Base-by-base conservation (phyloP, 345 rosid genomes). In the Brassica juncea region DNA sequence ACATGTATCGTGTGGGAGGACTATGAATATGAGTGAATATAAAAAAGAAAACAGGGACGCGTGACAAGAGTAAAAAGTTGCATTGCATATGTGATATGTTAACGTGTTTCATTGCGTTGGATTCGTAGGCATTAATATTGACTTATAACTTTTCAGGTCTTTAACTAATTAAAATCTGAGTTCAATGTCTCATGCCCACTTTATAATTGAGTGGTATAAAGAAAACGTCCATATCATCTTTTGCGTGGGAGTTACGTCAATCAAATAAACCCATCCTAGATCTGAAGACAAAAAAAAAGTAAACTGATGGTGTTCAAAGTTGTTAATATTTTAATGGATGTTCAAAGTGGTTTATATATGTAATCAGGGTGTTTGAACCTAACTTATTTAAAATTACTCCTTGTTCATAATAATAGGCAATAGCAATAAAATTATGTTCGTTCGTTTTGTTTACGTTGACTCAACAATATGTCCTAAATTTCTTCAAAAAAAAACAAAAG, bases 71-170 rank as follows among this genome's bases (percentile, higher is more conserved):
- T 2, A 44, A 52, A 63, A 65, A 19, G 72, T 39, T 64, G 19
- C 1, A 39, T 54, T 68, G 58, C 70, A 68, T 37, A 66, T 8
- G 11, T 21, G 62, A 21, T 57, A 58, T 10, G 65, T 73, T 59
- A 67, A 73, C 82, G 70, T 78, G 77, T 72, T 67, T n/a, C 44
- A 3, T 1, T 67, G 55, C 68, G 62, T 60, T 73, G n/a, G 73
- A 30, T 5, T 30, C 19, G 67, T 30, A 76, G 44, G 16, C 78
- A 1, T 67, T 68, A 19, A 19, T 19, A 19, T 19, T 19, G 78
- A 73, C 82, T n/a, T 54, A 21, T 0, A 58, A 9, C 4, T 68
- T 34, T 73, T 34, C 7, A 68, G 14, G 74, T 79, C 78, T 68
- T 52, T 63, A 74, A 69, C 73, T 68, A 8, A 67, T 60, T 67